Evolutionary conservation across 2,329 filamentous ascomycete genomes (phyloP), one percentile per base, ranked within the genome.

Genomic region (Talaromyces sp.): DNA sequence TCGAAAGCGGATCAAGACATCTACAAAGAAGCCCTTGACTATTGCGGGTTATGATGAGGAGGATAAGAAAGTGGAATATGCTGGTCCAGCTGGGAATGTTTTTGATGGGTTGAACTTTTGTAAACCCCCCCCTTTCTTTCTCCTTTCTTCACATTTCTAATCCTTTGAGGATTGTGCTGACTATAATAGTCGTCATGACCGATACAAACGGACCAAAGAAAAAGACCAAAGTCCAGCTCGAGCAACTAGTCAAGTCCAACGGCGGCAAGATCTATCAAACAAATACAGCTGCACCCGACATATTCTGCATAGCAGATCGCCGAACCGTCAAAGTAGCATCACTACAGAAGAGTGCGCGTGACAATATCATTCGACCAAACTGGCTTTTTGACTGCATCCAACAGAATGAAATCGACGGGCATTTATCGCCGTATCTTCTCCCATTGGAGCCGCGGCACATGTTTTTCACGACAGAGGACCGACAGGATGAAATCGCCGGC

Each of bases 351-450:
- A 80, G 78, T 5, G 87, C 85, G 3, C 78, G 83, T 0, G 80
- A 83, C 6, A 86, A 90, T 64, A 87, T 99, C 53, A 80, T 97
- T 58, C 84, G 84, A 21, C 89, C 92, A 0, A 80, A 78, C 5
- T 99, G 94, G 94, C 76, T 97, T 2, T 78, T 89, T 28, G 91
- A 97, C 70, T 94, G 90, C 65, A 79, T 96, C 35, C 81, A 81
- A 33, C 81, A 81, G 60, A 78, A 77, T 45, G 80, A 86, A 62
- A 67, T 72, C 41, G 83, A 86, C 64, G 68, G 68, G 1, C 71
- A 84, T 71, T 73, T 80, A 63, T 55, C 78, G 1, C 81, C 80
- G 3, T 79, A 81, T 3, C 81, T 88, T 11, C 73, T 96, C 7
- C 82, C 96, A 0, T 76, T 82, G 3, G 85, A 88, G 61, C 79